Conservation (phyloP, 768 basidiomycete genomes). For the Mycena olivaceomarginata region DNA sequence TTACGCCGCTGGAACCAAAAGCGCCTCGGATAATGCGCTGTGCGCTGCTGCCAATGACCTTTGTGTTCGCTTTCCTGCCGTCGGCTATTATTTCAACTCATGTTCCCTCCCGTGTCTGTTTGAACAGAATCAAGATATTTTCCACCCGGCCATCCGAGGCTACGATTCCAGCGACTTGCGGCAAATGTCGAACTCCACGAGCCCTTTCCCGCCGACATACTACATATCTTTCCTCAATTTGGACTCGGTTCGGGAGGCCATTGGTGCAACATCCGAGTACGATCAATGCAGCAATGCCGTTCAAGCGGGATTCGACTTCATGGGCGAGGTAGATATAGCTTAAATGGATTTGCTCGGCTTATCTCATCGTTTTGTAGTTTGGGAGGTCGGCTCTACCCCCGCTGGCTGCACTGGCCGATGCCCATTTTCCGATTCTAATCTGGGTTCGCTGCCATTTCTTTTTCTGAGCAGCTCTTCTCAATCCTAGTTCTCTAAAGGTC, state of each 20-base stretch:
- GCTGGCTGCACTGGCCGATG: conserved; percentile 56
- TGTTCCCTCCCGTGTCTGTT: background rate
- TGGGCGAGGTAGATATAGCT: conserved; percentile 52
- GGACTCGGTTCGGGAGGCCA: conserved; percentile 53
- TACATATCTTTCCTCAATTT: conserved; percentile 58
- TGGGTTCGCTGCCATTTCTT: conserved; percentile 51
- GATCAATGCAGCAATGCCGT: conserved; percentile 54
- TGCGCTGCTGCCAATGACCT: conserved; percentile 60
- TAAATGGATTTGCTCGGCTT: background rate
- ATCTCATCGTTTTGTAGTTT: conserved; percentile 44
- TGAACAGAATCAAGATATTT: conserved; percentile 13
- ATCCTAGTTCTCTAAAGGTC: conserved; percentile 46
- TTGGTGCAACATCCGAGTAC: conserved; percentile 61
- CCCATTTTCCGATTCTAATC: conserved; percentile 58
- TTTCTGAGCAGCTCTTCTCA: background rate
- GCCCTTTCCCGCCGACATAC: conserved; percentile 61
- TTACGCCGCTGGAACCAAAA: conserved; percentile 59
- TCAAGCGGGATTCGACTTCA: conserved; percentile 48
- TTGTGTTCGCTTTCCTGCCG: conserved; percentile 57
- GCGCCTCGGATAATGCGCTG: conserved; percentile 53
- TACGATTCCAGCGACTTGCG: conserved; percentile 20
- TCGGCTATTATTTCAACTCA: background rate
- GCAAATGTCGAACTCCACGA: conserved; percentile 55
- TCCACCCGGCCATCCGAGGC: conserved; percentile 14
- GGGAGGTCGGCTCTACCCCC: conserved; percentile 57